Base-by-base conservation (phyloP, 441 rosid genomes). In the Arabidopsis hybrid region DNA sequence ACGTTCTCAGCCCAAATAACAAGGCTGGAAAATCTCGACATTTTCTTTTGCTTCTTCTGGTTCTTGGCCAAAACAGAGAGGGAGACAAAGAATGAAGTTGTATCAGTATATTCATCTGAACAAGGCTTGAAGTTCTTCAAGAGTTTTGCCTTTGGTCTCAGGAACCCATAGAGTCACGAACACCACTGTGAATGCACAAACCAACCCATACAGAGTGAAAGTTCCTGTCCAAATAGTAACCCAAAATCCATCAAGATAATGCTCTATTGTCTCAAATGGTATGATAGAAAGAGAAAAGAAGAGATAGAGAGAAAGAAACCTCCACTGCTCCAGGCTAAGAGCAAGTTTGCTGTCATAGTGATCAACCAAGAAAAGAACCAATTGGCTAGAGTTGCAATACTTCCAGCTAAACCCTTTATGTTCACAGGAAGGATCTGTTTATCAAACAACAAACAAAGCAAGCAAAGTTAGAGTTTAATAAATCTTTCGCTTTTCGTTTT, bases 321-420 rank as follows among this genome's bases (percentile, higher is more conserved):
- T 86, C 88, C 95, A 35, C 76, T 80, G 65, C 88, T 89, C 95
- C 95, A 89, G 38, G 78, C 76, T 76, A 89, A 78, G 65, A 87
- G 89, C 72, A 87, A 85, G 81, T 89, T 89, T 47, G 90, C 92
- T 32, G 92, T 86, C 92, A 89, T 85, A 32, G 95, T 87, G 61
- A 84, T 53, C 4, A 75, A 61, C 77, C 77, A 89, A 1, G 92
- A 81, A 45, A 74, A 55, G 69, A 79, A 64, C 92, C 95, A 87
- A 72, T 87, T 89, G 16, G 86, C 80, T 71, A 87, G 76, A 1
- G 88, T 87, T 35, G 92, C 95, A 18, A 83, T 73, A 75, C 95
- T 87, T 36, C 95, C 92, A 31, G 95, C 89, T 64, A 87, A 89
- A 62, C 92, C 79, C 79, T 89, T 89, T 64, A 89, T 89, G 68